A percentile compares a stretch with the other conserved stretches of the same genome.
Conservation (phyloP, 2,329 filamentous ascomycete genomes). For the Cladophialophora yegresii region DNA sequence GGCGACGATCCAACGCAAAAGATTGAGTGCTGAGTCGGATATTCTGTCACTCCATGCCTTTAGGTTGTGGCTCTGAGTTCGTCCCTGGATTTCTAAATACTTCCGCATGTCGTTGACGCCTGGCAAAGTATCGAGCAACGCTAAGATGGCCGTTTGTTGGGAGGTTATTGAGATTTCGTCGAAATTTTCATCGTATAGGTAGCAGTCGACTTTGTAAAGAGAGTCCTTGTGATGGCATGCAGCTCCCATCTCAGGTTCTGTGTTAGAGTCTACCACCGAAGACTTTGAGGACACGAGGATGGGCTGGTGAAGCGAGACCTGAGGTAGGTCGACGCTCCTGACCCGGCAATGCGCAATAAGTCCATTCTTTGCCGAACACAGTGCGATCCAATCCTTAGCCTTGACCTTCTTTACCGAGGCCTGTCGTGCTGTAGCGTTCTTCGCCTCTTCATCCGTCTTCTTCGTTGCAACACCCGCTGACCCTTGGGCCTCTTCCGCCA, state of each 20-base stretch:
- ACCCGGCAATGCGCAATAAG: conserved; percentile 22
- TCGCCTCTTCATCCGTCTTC: background rate
- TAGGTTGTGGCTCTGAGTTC: conserved; percentile 46
- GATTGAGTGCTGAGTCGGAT: conserved; percentile 63
- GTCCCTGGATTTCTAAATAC: conserved; percentile 47
- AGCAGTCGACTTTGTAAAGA: conserved; percentile 13
- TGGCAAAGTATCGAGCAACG: conserved; percentile 47
- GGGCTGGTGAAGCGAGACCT: conserved; percentile 18
- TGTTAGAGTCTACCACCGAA: no score
- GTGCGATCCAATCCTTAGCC: conserved; percentile 31
- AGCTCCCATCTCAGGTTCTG: background rate
- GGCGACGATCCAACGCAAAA: conserved; percentile 84
- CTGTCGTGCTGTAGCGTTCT: background rate
- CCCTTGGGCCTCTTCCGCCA: background rate
- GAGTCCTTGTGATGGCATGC: background rate
- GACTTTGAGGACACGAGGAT: conserved; percentile 1
- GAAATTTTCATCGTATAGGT: conserved; percentile 45
- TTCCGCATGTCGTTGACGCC: conserved; percentile 45
- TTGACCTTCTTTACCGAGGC: conserved; percentile 6
- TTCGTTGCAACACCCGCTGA: background rate
- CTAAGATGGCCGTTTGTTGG: conserved; percentile 41
- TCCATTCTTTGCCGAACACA: background rate
- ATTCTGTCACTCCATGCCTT: conserved; percentile 61
- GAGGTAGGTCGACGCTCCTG: conserved; percentile 18
- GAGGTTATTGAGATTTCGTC: conserved; percentile 40